These are phyloP conservation scores for Zymoseptoria tritici DNA, from an alignment of 2,329 filamentous ascomycete genomes.

Conservation along the genomic window DNA sequence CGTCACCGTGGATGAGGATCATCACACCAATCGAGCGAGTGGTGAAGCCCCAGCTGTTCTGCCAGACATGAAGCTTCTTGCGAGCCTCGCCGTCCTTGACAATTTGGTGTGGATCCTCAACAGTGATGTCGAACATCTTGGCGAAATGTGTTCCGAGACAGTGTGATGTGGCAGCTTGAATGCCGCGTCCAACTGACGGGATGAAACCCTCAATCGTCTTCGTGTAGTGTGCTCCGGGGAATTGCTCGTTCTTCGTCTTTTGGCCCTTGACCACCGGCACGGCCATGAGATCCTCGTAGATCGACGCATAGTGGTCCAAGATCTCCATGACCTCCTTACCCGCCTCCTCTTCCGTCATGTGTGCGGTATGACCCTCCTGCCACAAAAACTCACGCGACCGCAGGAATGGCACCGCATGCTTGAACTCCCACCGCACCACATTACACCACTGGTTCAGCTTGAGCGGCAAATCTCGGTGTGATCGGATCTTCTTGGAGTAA, in stretches of 20 bases:
- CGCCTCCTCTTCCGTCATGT: constrained; percentile 75
- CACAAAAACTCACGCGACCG: constrained; percentile 92
- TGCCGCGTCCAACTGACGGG: constrained; percentile 87
- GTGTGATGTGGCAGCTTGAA: constrained; percentile 93
- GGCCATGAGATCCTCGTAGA: constrained; percentile 90
- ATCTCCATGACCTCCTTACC: constrained; percentile 86
- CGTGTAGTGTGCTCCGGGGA: constrained; percentile 92
- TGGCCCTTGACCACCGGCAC: constrained; percentile 87
- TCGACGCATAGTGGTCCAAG: constrained; percentile 80
- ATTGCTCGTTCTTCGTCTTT: constrained; percentile 98
- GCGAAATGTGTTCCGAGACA: constrained; percentile 95
- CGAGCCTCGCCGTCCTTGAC: constrained; percentile 64
- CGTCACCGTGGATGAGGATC: constrained; percentile 96
- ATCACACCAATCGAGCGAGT: constrained; percentile 97
- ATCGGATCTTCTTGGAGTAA: constrained; percentile 95
- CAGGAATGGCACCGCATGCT: constrained; percentile 79
- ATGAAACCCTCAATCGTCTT: constrained; percentile 97
- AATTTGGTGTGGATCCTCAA: constrained; percentile 71
- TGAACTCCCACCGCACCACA: constrained; percentile 92
- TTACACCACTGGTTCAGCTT: constrained; percentile 98
- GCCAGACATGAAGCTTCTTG: constrained; percentile 81
- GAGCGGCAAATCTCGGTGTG: constrained; percentile 87
- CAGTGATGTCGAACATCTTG: constrained; percentile 98
- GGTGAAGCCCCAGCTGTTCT: constrained; percentile 98
- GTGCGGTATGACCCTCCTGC: constrained; percentile 95